Evolutionary conservation across 2,329 filamentous ascomycete genomes (phyloP).

Genomic region (Neospermospora avenae): DNA sequence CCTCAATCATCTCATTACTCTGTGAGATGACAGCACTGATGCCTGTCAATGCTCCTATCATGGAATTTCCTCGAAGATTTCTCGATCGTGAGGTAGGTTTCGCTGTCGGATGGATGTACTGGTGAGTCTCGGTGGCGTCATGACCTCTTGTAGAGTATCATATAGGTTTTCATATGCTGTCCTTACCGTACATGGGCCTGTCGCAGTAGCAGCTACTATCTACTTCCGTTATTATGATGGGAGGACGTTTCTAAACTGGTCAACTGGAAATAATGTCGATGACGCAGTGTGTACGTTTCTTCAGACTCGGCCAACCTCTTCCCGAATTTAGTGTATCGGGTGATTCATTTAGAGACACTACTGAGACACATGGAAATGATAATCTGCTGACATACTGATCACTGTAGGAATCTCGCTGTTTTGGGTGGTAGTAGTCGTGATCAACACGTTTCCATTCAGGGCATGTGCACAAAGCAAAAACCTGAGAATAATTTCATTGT

Average conservation of each 20-base stretch:
- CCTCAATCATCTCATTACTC: constrained; percentile 42
- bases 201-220: constrained; percentile 37
- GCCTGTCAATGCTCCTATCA: constrained; percentile 40
- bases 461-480: constrained; percentile 22
- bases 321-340: constrained; percentile 38
- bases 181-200: constrained; percentile 38
- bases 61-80: constrained; percentile 40
- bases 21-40: constrained; percentile 41
- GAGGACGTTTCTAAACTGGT: constrained; percentile 35
- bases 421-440: constrained; percentile 33
- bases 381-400: too few relatives aligned
- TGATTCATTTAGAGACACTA: too few relatives aligned
- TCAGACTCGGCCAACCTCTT: too few relatives aligned
- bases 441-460: constrained; percentile 40
- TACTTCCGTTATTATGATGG: constrained; percentile 40
- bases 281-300: constrained; percentile 40
- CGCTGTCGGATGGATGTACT: constrained; percentile 41
- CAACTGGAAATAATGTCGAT: constrained; percentile 36
- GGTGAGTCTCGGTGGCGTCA: constrained; percentile 26
- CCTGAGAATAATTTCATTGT: too few relatives aligned
- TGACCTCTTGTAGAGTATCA: neutral
- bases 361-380: too few relatives aligned
- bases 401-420: too few relatives aligned
- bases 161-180: constrained; percentile 39
- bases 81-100: constrained; percentile 39